A percentile compares a stretch with the other conserved stretches of the same genome.
Evolutionary conservation across 495 filamentous ascomycete genomes (phyloP).

Genomic region (Cercophora scortea): DNA sequence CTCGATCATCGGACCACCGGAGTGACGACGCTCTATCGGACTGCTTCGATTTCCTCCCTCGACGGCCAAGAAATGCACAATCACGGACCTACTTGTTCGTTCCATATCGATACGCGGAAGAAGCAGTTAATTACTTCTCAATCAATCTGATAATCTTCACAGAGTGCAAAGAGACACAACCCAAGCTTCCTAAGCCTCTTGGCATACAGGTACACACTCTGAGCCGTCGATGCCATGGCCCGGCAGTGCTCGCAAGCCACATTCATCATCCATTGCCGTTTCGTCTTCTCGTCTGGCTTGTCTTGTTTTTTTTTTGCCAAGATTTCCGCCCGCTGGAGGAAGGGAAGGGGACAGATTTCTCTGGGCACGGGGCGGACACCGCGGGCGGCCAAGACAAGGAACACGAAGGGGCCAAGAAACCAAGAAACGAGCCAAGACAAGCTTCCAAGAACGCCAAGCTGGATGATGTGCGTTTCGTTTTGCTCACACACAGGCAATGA

Average conservation of each 20-base stretch:
- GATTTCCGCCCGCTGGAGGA: conserved; percentile 1
- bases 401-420: not conserved
- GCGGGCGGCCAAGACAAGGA: not conserved
- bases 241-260: too few species aligned
- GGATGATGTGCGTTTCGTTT: not conserved
- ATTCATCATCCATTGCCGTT: too few species aligned
- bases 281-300: not conserved
- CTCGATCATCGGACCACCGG: too few species aligned
- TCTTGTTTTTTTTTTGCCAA: not conserved
- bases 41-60: too few species aligned
- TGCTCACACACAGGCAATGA: too few species aligned
- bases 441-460: not conserved
- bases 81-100: not conserved
- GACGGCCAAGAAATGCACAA: not conserved
- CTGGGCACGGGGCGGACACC: not conserved
- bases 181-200: not conserved
- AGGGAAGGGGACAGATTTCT: too few species aligned
- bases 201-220: not conserved
- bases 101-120: not conserved
- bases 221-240: too few species aligned
- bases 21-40: too few species aligned
- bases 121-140: not conserved
- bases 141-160: not conserved
- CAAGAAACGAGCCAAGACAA: not conserved
- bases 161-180: too few species aligned